Base-by-base conservation (phyloP, 345 rosid species). In the Isatis tinctoria region DNA sequence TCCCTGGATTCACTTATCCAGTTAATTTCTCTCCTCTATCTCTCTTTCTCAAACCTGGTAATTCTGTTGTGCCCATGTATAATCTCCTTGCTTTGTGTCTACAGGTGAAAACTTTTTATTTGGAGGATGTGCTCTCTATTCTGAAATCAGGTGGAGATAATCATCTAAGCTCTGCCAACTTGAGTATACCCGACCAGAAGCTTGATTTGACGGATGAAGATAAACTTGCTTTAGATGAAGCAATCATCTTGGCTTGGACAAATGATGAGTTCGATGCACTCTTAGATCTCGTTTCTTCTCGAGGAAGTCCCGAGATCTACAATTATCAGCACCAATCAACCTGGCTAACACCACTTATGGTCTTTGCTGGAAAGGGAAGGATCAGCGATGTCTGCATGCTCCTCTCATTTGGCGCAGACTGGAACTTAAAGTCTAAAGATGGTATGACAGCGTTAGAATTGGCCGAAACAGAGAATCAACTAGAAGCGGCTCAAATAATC, bases 1-100 rank as follows among this genome's bases (percentile, higher is more conserved):
- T 94, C 69, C 98, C 96, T 27, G 98, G 97, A 43, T 91, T 90
- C 92, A 90, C 97, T 53, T 81, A 84, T 82, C 93, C 96, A 70
- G 98, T 93, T 87, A 85, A 33, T 68, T 69, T 78, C 39, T 76
- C 75, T 20, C 51, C 6, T 56, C 43, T 73, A 5, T 39, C 22
- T 44, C 39, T 71, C 40, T 36, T 32, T 59, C 28, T 72, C 5
- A 32, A 30, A 36, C 37, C 35, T 58, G 47, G 49, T 44, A 26
- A 67, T 28, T 62, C 43, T 17, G 18, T 64, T 79, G 60, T 41
- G 20, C 72, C 63, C n/a, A 35, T 36, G 32, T 67, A 14, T 77
- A 70, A 70, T 67, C 45, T 79, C 60, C 18, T 60, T 59, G 53
- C 17, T 35, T 60, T 59, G 72, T 74, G 69, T 75, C 70, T 80